These are phyloP conservation scores for Groenewaldozyma salmanticensis DNA, from an alignment of 805 yeast species.

Conservation along the genomic window DNA sequence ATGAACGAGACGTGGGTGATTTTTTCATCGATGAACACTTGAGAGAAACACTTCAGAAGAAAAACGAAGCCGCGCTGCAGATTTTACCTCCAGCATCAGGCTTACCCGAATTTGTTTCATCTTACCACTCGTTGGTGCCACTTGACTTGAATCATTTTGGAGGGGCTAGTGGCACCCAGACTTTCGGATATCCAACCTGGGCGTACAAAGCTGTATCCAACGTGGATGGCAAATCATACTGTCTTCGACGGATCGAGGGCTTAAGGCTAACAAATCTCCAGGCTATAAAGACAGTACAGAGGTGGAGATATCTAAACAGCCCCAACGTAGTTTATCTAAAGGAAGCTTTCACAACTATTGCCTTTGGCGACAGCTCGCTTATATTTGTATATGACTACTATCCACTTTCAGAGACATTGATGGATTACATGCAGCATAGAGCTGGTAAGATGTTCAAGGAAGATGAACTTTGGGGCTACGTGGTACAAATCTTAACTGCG, in stretches of 20 bases:
- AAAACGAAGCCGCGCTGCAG: conserved; percentile 74
- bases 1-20: conserved; percentile 59
- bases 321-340: conserved; percentile 50
- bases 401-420: conserved; percentile 64
- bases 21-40: conserved; percentile 66
- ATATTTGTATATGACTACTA: conserved; percentile 76
- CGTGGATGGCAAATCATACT: conserved; percentile 66
- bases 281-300: conserved; percentile 50
- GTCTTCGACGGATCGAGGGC: conserved; percentile 61
- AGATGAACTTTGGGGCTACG: conserved; percentile 62
- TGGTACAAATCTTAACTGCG: conserved; percentile 67
- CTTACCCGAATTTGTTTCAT: conserved; percentile 69
- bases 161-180: conserved; percentile 29
- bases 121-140: conserved; percentile 78
- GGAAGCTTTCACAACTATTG: conserved; percentile 80
- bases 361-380: conserved; percentile 73
- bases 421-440: conserved; percentile 48
- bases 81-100: conserved; percentile 46
- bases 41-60: conserved; percentile 59
- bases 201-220: conserved; percentile 76
- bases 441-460: conserved; percentile 32
- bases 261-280: conserved; percentile 46
- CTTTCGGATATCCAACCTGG: conserved; percentile 48
- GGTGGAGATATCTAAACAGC: conserved; percentile 49
- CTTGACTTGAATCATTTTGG: conserved; percentile 48